These are phyloP conservation scores for Pleomassaria siparia DNA, from an alignment of 2,329 filamentous ascomycete species.

Conservation along the genomic window DNA sequence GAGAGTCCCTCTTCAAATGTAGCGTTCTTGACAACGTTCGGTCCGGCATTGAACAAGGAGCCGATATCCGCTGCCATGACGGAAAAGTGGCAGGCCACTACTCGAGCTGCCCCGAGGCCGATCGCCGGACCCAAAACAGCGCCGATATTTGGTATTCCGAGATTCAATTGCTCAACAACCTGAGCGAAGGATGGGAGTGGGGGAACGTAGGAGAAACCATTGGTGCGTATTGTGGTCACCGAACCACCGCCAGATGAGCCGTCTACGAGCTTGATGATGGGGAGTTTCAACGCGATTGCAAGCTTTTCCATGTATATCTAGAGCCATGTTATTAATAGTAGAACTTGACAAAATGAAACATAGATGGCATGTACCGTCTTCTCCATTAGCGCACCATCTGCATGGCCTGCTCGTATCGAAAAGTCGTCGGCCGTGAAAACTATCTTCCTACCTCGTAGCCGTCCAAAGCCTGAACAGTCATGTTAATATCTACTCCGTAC, in stretches of 20 bases:
- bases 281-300: constrained; percentile 58
- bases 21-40: constrained; percentile 62
- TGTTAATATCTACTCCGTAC: constrained; percentile 13
- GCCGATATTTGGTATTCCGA: constrained; percentile 65
- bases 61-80: constrained; percentile 67
- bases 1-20: constrained; percentile 65
- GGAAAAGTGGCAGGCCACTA: constrained; percentile 64
- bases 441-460: constrained; percentile 55
- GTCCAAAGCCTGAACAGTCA: constrained; percentile 48
- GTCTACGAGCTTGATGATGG: constrained; percentile 66
- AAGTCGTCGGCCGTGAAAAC: constrained; percentile 67
- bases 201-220: constrained; percentile 62
- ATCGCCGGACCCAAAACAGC: constrained; percentile 66
- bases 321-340: constrained; percentile 19
- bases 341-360: background rate
- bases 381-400: constrained; percentile 60
- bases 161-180: constrained; percentile 60
- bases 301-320: constrained; percentile 63
- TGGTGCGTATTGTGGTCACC: constrained; percentile 59
- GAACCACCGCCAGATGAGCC: constrained; percentile 64
- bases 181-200: constrained; percentile 56
- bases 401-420: constrained; percentile 63
- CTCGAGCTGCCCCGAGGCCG: constrained; percentile 62
- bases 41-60: constrained; percentile 64
- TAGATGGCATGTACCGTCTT: constrained; percentile 48